These are phyloP conservation scores for Corchorus capsularis DNA, from an alignment of 345 rosid species.

Conservation along the genomic window DNA sequence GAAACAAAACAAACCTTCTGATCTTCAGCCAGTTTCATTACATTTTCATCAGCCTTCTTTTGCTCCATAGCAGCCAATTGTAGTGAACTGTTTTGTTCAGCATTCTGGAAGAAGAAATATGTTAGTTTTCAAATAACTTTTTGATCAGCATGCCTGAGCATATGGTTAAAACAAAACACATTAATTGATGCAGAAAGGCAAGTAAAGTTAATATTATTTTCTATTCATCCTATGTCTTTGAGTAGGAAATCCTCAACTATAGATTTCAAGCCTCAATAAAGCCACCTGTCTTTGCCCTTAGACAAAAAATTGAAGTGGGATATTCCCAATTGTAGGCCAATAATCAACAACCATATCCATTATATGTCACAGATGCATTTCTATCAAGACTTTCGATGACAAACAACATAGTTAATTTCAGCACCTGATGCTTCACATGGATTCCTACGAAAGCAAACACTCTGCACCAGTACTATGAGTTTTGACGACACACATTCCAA, in stretches of 20 bases:
- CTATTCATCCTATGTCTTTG: background rate
- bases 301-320: background rate
- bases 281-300: background rate
- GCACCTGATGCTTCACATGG: slow-evolving; percentile 7
- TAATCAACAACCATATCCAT: slow-evolving; percentile 6
- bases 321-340: background rate
- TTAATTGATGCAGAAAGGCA: slow-evolving; percentile 3
- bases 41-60: slow-evolving; percentile 73
- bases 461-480: slow-evolving; percentile 9
- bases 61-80: slow-evolving; percentile 81
- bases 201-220: background rate
- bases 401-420: slow-evolving; percentile 5
- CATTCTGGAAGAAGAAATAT: slow-evolving; percentile 46
- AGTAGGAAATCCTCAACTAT: background rate
- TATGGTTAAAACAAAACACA: background rate
- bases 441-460: slow-evolving; percentile 6
- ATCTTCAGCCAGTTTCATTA: slow-evolving; percentile 77
- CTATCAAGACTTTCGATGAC: background rate
- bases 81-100: slow-evolving; percentile 53
- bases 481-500: background rate
- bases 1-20: slow-evolving; percentile 64
- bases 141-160: background rate
- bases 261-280: background rate
- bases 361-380: background rate
- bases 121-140: background rate